Base-by-base conservation (phyloP, 169 alveolate species). In the Babesia bigemina region DNA sequence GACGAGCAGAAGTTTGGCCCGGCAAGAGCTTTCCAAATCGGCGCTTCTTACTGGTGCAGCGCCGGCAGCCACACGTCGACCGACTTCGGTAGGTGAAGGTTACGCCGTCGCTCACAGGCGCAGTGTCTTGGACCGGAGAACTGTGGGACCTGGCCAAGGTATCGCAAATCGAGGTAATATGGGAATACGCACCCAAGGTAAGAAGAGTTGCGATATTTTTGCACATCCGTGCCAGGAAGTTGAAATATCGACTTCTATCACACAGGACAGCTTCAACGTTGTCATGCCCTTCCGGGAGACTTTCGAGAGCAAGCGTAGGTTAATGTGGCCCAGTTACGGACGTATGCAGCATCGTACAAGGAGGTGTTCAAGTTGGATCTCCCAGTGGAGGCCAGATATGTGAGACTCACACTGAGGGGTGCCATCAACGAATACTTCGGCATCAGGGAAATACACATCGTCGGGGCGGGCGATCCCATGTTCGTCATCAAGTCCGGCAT, bases 401-500 rank as follows among this genome's bases (percentile, higher is more conserved):
- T 94, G 50, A 86, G 85, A 60, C 63, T 94, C 22, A 92, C 93
- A n/a, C 81, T 94, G 93, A 71, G 92, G 53, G 88, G 89, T 70
- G 77, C 92, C 11, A 67, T 85, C 26, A 92, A 90, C 74, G 88
- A 93, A 69, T 94, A 88, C 73, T 92, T 93, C 75, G 97, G 97
- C 52, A 94, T 94, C 63, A 87, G 94, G 57, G 94, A 91, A 59
- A 84, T 93, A 13, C 92, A 91, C 66, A 85, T 93, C 11, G 84
- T 93, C 50, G 97, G 97, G 10, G 87, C 93, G 8, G 97, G 97
- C 6, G 76, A 88, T 67, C 97, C 97, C 12, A 63, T 92, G 62
- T 85, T 94, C 49, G 84, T 93, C 92, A 75, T 94, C 14, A 67
- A 92, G 36, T 87, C 95, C 21, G 97, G 97, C 50, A 87, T 93